phyloP scores from a whole-genome alignment of 2,329 filamentous ascomycete genomes.

The Penicillium sp. region DNA sequence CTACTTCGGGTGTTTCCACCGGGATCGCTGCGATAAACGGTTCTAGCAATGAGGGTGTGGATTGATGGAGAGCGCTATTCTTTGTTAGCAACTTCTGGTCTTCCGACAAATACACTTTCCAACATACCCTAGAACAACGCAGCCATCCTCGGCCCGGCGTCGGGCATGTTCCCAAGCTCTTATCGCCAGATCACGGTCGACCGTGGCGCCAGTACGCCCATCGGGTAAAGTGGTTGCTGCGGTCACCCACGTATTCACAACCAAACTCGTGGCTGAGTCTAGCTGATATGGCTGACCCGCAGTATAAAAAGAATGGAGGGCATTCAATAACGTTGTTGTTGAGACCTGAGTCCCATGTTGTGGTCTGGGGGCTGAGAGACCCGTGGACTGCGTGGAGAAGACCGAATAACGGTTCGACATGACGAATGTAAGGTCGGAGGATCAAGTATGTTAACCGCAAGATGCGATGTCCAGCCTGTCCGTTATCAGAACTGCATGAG shows the following conservation, averaged over 20 bases:
- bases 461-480: slow-evolving; percentile 7
- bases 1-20: slow-evolving; percentile 68
- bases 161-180: slow-evolving; percentile 96
- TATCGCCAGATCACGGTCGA: slow-evolving; percentile 73
- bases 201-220: slow-evolving; percentile 69
- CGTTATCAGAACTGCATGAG: slow-evolving; percentile 8
- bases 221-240: slow-evolving; percentile 68
- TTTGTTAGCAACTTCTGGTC: slow-evolving; percentile 16
- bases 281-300: slow-evolving; percentile 78
- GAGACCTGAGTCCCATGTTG: slow-evolving; percentile 78
- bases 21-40: slow-evolving; percentile 82
- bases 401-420: slow-evolving; percentile 63
- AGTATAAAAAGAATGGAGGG: slow-evolving; percentile 84
- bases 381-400: slow-evolving; percentile 60
- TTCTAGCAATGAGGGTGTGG: slow-evolving; percentile 76
- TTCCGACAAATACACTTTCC: neutral
- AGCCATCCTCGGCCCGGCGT: slow-evolving; percentile 90
- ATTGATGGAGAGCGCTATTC: slow-evolving; percentile 77
- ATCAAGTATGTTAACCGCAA: neutral
- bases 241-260: slow-evolving; percentile 94
- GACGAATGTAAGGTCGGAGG: slow-evolving; percentile 26
- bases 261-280: slow-evolving; percentile 84
- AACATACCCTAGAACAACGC: slow-evolving; percentile 79
- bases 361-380: slow-evolving; percentile 49
- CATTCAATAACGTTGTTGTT: slow-evolving; percentile 87